A percentile compares a stretch with the other conserved stretches of the same genome.
Conservation (phyloP, 2,329 filamentous ascomycete genomes). For the Pezicula neosporulosa region DNA sequence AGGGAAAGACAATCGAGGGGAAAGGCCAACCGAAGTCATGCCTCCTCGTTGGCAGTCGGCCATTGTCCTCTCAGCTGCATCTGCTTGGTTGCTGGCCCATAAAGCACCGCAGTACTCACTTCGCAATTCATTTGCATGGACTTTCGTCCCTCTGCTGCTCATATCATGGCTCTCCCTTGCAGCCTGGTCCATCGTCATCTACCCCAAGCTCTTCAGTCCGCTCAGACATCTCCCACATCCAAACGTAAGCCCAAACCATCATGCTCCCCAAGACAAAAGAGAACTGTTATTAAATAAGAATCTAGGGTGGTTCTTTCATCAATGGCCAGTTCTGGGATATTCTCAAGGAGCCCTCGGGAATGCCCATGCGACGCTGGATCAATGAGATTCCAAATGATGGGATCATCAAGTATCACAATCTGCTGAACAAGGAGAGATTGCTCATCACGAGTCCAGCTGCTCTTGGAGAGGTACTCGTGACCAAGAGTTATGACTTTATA, state of each 20-base stretch:
- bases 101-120: too few relatives aligned
- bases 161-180: constrained; percentile 2
- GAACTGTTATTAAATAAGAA: too few relatives aligned
- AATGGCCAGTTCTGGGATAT: constrained; percentile 39
- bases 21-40: too few relatives aligned
- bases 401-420: constrained; percentile 60
- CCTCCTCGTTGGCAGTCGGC: too few relatives aligned
- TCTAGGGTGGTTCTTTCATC: constrained; percentile 35
- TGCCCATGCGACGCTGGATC: constrained; percentile 41
- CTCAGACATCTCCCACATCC: neutral
- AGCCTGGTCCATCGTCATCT: constrained; percentile 38
- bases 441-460: constrained; percentile 59
- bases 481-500: constrained; percentile 65
- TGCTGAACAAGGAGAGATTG: constrained; percentile 62
- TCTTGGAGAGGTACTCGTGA: constrained; percentile 66
- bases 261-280: too few relatives aligned
- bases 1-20: too few relatives aligned
- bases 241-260: too few relatives aligned
- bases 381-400: constrained; percentile 63
- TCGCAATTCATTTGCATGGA: too few relatives aligned
- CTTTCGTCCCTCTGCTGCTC: too few relatives aligned
- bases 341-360: constrained; percentile 34
- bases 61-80: too few relatives aligned
- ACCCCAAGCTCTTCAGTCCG: neutral
- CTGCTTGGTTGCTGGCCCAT: too few relatives aligned